phyloP scores from a whole-genome alignment of 495 filamentous ascomycete genomes.

The Pyrenula massariospora region DNA sequence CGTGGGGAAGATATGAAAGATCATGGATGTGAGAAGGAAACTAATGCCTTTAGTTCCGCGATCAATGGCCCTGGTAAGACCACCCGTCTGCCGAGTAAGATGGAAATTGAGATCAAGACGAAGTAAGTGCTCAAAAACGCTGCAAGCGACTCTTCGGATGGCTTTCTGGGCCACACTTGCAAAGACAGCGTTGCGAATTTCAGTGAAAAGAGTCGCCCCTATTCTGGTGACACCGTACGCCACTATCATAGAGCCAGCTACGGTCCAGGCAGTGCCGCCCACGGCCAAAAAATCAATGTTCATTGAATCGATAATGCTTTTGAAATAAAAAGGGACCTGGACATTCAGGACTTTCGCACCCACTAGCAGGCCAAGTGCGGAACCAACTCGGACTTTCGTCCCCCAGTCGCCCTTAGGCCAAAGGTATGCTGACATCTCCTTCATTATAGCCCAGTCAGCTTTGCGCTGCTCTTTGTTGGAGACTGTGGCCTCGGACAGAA shows the following conservation, averaged over 20 bases:
- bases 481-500: slow-evolving; percentile 42
- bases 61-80: slow-evolving; percentile 88
- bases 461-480: slow-evolving; percentile 79
- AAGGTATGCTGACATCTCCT: slow-evolving; percentile 91
- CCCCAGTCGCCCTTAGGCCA: slow-evolving; percentile 86
- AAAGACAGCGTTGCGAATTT: slow-evolving; percentile 90
- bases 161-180: slow-evolving; percentile 95
- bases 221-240: slow-evolving; percentile 84
- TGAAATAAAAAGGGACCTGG: slow-evolving; percentile 97
- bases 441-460: slow-evolving; percentile 97
- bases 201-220: slow-evolving; percentile 76
- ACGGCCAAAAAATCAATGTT: slow-evolving; percentile 80
- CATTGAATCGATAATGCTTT: slow-evolving; percentile 92
- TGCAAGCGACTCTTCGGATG: slow-evolving; percentile 78
- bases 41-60: slow-evolving; percentile 96
- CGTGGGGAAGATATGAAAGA: slow-evolving; percentile 92
- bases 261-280: slow-evolving; percentile 76
- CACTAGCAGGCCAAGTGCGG: slow-evolving; percentile 69
- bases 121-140: slow-evolving; percentile 85
- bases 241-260: slow-evolving; percentile 84
- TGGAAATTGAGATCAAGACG: slow-evolving; percentile 89
- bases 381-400: slow-evolving; percentile 71
- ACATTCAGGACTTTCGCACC: slow-evolving; percentile 95
- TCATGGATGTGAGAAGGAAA: slow-evolving; percentile 93
- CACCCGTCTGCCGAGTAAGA: slow-evolving; percentile 84